These are phyloP conservation scores for Pisolithus microcarpus DNA, from an alignment of 768 basidiomycete genomes.

Conservation along the genomic window DNA sequence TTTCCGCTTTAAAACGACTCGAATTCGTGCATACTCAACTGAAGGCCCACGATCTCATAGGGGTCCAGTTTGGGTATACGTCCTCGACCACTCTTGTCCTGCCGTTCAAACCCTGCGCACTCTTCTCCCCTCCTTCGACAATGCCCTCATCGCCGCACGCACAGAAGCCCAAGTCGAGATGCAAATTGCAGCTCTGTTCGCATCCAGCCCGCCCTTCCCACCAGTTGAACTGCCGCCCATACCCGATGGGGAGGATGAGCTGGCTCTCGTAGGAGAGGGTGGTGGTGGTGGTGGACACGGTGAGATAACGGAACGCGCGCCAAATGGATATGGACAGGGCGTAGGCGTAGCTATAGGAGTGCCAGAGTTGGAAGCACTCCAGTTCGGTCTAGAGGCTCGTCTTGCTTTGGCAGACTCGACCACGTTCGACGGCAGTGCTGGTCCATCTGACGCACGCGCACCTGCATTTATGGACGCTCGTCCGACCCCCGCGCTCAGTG, in stretches of 20 bases:
- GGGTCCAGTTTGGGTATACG: conserved; percentile 88
- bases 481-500: conserved; percentile 23
- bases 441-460: conserved; percentile 2
- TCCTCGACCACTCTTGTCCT: conserved; percentile 65
- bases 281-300: too few relatives aligned
- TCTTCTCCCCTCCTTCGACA: conserved; percentile 52
- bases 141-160: conserved; percentile 67
- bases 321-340: too few relatives aligned
- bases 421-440: conserved; percentile 13
- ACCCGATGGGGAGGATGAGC: conserved; percentile 19
- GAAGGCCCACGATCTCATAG: conserved; percentile 29
- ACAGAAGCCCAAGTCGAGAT: conserved; percentile 65
- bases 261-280: conserved; percentile 8
- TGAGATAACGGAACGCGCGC: too few relatives aligned
- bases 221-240: conserved; percentile 50
- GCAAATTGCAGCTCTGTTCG: conserved; percentile 73
- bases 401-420: conserved; percentile 36
- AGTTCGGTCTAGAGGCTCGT: conserved; percentile 35
- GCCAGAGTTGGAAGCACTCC: conserved; percentile 35
- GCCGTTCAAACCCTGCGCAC: conserved; percentile 76
- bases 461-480: conserved; percentile 19
- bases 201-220: conserved; percentile 76
- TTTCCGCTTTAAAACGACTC: too few relatives aligned
- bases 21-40: not conserved
- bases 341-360: too few relatives aligned